Evolutionary conservation across 768 basidiomycete genomes (phyloP).

Genomic region (Amanita rubescens): DNA sequence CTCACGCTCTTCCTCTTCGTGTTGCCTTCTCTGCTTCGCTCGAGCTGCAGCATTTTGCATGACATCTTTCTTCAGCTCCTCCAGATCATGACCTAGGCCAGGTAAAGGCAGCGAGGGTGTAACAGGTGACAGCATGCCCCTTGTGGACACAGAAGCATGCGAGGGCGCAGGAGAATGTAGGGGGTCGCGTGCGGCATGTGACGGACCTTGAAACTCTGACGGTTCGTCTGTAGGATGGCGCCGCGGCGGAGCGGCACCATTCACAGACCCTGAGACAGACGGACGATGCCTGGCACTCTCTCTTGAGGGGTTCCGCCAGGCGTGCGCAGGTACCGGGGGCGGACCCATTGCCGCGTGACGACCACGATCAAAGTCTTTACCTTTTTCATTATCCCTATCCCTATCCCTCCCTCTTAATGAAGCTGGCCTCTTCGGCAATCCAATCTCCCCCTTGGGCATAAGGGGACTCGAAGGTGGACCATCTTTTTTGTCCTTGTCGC

Average conservation of each 20-base stretch:
- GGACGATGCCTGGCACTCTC: conserved; percentile 49
- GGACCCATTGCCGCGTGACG: conserved; percentile 43
- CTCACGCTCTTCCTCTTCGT: conserved; percentile 79
- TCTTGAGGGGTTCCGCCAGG: conserved; percentile 24
- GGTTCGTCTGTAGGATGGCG: conserved; percentile 23
- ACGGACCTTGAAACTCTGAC: conserved; percentile 19
- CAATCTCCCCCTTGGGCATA: conserved; percentile 23
- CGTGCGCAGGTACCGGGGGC: conserved; percentile 37
- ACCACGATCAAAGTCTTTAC: neutral
- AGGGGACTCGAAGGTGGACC: conserved; percentile 32
- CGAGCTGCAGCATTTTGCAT: conserved; percentile 86
- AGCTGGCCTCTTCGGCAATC: conserved; percentile 15
- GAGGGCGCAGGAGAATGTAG: conserved; percentile 40
- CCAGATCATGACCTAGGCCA: conserved; percentile 38
- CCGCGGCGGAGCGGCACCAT: conserved; percentile 22
- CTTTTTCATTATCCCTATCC: conserved; percentile 25
- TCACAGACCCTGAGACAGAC: conserved; percentile 24
- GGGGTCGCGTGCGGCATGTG: conserved; percentile 21
- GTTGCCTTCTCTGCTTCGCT: conserved; percentile 69
- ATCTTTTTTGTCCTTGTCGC: conserved; percentile 24
- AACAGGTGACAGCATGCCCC: conserved; percentile 27
- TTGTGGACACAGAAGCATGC: conserved; percentile 26
- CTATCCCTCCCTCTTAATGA: conserved; percentile 21
- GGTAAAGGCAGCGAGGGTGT: conserved; percentile 23
- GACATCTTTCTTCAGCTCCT: conserved; percentile 61